These are phyloP conservation scores for Mesotaenium endlicherianum DNA, from an alignment of 139 green algal species.

Conservation along the genomic window DNA sequence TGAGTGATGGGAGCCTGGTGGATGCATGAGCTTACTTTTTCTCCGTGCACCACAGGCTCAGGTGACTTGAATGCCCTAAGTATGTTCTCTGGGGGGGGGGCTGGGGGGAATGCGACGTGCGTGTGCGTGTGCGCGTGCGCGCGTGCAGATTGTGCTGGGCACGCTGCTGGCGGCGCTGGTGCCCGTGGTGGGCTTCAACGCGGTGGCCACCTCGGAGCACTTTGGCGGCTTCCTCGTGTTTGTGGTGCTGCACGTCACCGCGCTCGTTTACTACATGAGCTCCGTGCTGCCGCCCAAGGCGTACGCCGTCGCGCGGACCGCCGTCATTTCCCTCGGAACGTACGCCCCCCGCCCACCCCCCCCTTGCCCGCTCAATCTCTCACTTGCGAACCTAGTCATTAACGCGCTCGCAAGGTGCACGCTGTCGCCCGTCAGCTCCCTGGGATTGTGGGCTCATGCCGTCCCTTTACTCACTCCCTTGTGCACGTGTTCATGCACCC, in stretches of 20 bases:
- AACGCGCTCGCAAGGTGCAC: no score
- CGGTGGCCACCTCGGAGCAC: constrained; percentile 91
- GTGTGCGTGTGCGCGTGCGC: not conserved
- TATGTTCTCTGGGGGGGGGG: no score
- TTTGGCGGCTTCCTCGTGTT: constrained; percentile 82
- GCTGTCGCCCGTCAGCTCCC: no score
- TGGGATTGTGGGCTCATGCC: no score
- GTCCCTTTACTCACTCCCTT: no score
- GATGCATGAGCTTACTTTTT: no score
- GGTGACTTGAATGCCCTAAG: no score
- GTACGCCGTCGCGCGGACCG: constrained; percentile 8
- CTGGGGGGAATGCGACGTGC: no score
- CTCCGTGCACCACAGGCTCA: no score
- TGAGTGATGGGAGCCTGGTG: no score
- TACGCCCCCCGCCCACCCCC: not conserved
- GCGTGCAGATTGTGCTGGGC: constrained; percentile 45
- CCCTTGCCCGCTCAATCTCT: not conserved
- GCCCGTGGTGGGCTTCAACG: constrained; percentile 96
- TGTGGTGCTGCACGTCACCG: constrained; percentile 73
- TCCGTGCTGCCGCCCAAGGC: constrained; percentile 40
- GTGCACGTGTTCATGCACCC: not conserved
- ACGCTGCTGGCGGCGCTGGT: constrained; percentile 68
- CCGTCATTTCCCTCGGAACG: constrained; percentile 49
- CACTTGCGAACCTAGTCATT: not conserved
- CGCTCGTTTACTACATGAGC: constrained; percentile 70